Evolutionary conservation across 129 eudicot genomes (phyloP), one percentile per base, ranked within the genome.

Genomic region (Arctium minus): DNA sequence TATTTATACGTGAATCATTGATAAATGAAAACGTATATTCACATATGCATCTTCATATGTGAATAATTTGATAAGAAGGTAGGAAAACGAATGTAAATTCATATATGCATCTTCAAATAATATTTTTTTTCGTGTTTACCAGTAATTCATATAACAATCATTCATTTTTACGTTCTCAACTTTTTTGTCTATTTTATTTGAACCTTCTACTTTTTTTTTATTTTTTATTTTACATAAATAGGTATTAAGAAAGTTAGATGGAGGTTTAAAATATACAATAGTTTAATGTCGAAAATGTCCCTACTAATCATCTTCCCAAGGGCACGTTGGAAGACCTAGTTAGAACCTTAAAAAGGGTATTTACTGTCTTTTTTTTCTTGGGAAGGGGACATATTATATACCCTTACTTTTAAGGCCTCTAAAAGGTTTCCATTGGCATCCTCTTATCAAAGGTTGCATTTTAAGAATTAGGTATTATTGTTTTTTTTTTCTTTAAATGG

Each of bases 361-460:
- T 81, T 42, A 18, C 8, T 13, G 78, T 65, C 71, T 76, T 38
- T 78, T 78, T 22, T 83, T 30, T 44, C n/a, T 84, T 79, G 67
- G 62, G 79, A 84, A 60, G 60, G 72, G 79, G 73, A 76, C 79
- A 8, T 37, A 71, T 22, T 22, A 22, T 22, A 22, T 78, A 18
- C 73, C 50, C 40, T 60, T 22, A 40, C 81, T 60, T 72, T 83
- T 83, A 39, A 37, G 83, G 70, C 73, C 69, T 50, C 73, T 0
- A 75, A 81, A 82, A 74, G 81, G 72, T 40, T 29, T 73, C 37
- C 27, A 53, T 50, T 70, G 73, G 78, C 78, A 83, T 77, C 73
- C 72, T 48, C 9, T n/a, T 15, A 22, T 22, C 27, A 33, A 83
- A 48, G 77, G 72, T 30, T 69, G 13, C 40, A 64, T 37, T 74